Conservation (phyloP, 2,329 filamentous ascomycete genomes). For the Xylaria sp. region DNA sequence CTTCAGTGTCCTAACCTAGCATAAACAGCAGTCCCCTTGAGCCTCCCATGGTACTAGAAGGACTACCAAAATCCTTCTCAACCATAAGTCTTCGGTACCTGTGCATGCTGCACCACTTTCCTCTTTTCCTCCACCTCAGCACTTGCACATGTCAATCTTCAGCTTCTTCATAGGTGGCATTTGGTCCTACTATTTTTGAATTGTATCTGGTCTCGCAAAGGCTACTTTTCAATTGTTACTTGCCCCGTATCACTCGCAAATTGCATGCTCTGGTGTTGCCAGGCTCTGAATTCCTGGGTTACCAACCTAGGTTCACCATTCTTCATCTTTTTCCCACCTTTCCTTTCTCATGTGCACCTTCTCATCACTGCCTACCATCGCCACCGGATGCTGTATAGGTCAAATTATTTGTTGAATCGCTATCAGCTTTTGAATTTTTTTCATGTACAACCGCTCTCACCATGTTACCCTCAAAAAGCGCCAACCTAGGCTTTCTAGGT, state of each 20-base stretch:
- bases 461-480: neutral
- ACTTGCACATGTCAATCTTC: neutral
- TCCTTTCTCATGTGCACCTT: no score
- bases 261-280: neutral
- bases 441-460: neutral
- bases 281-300: neutral
- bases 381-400: no score
- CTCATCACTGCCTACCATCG: neutral
- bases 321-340: neutral
- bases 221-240: neutral
- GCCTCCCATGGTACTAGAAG: no score
- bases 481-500: constrained; percentile 20
- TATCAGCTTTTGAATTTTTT: neutral
- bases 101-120: no score
- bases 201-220: neutral
- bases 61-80: no score
- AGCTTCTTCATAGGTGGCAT: neutral
- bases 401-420: neutral
- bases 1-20: no score
- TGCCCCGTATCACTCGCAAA: neutral
- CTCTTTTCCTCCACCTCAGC: neutral
- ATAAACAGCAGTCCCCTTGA: no score
- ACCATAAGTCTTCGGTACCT: neutral
- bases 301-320: neutral
- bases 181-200: neutral